Conservation (phyloP, 2,329 filamentous ascomycete genomes). For the Monilinia vaccinii-corymbosi region DNA sequence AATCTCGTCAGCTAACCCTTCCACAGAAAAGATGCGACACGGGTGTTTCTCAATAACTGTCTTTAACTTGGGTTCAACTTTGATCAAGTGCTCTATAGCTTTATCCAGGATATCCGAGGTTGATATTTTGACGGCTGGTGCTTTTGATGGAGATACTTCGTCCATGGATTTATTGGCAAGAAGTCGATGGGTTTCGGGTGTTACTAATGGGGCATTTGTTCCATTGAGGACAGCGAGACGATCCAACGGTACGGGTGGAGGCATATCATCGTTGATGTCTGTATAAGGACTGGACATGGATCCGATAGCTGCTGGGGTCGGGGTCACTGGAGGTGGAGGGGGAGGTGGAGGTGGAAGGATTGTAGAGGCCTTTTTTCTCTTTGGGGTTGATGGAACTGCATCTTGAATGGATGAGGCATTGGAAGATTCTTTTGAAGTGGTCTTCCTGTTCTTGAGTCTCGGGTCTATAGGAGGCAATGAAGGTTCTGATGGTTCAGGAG, state of each 20-base stretch:
- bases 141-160: slow-evolving; percentile 49
- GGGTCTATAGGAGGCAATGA: background rate
- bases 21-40: slow-evolving; percentile 72
- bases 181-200: slow-evolving; percentile 58
- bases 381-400: slow-evolving; percentile 22
- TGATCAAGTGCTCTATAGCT: slow-evolving; percentile 65
- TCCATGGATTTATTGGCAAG: slow-evolving; percentile 42
- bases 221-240: slow-evolving; percentile 53
- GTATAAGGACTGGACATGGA: slow-evolving; percentile 37
- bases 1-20: slow-evolving; percentile 72
- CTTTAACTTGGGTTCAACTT: slow-evolving; percentile 62
- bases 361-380: background rate
- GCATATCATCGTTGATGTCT: slow-evolving; percentile 31
- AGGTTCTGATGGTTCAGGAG: background rate
- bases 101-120: slow-evolving; percentile 65
- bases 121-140: slow-evolving; percentile 33
- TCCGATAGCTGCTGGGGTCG: slow-evolving; percentile 40
- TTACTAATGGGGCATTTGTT: slow-evolving; percentile 64
- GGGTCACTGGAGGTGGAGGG: slow-evolving; percentile 32
- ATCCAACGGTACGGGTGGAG: slow-evolving; percentile 25
- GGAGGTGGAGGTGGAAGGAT: background rate
- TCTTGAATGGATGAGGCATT: slow-evolving; percentile 10
- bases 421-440: slow-evolving; percentile 11
- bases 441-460: slow-evolving; percentile 21
- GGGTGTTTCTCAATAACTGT: slow-evolving; percentile 63